phyloP scores from a whole-genome alignment of 768 basidiomycete genomes.

The Imleria badia region DNA sequence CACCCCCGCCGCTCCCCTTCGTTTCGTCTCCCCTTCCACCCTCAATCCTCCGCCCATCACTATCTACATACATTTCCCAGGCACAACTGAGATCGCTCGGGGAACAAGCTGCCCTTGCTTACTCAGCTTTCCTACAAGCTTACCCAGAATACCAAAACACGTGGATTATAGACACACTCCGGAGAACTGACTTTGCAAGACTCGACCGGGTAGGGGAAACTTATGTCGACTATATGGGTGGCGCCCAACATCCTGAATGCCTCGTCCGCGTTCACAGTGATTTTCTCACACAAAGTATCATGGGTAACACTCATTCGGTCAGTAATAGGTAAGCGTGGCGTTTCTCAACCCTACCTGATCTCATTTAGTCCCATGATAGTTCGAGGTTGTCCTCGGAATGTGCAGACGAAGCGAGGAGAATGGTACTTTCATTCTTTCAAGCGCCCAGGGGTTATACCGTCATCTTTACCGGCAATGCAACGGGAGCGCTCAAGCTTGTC shows the following conservation, averaged over 20 bases:
- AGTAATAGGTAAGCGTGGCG: slow-evolving; percentile 59
- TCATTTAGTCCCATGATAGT: slow-evolving; percentile 36
- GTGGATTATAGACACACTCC: slow-evolving; percentile 69
- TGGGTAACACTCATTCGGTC: slow-evolving; percentile 85
- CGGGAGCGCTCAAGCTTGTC: slow-evolving; percentile 75
- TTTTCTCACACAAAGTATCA: slow-evolving; percentile 62
- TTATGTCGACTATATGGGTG: slow-evolving; percentile 88
- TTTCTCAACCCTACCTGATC: not conserved
- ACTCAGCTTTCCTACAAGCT: slow-evolving; percentile 44
- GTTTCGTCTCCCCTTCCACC: not conserved
- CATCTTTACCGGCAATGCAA: slow-evolving; percentile 79
- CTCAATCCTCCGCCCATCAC: slow-evolving; percentile 5
- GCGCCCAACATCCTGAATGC: slow-evolving; percentile 75
- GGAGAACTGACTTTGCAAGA: slow-evolving; percentile 59
- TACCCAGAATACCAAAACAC: slow-evolving; percentile 62
- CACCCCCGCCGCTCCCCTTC: not conserved
- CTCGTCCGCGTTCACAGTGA: slow-evolving; percentile 68
- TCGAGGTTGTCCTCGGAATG: slow-evolving; percentile 67
- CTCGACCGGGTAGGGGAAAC: slow-evolving; percentile 65
- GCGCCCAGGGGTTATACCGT: slow-evolving; percentile 78
- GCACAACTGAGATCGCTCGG: slow-evolving; percentile 23
- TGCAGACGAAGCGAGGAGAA: slow-evolving; percentile 66
- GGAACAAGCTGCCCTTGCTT: slow-evolving; percentile 42
- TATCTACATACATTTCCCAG: slow-evolving; percentile 29
- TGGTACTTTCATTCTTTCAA: slow-evolving; percentile 74